These are phyloP conservation scores for Bipolaris victoriae DNA, from an alignment of 2,329 filamentous ascomycete species.

Conservation along the genomic window DNA sequence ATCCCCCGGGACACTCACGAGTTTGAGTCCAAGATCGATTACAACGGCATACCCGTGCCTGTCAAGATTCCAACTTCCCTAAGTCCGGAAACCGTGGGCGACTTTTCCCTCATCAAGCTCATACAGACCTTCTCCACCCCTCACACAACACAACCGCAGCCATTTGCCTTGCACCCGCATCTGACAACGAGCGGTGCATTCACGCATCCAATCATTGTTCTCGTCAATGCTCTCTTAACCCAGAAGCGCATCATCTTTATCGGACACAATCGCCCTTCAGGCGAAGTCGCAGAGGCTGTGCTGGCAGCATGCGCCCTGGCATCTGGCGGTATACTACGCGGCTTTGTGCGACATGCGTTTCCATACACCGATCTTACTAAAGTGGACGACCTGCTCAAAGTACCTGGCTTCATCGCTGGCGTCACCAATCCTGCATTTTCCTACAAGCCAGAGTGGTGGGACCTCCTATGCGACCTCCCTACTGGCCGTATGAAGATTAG, in stretches of 20 bases:
- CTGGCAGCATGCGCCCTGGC: constrained; percentile 93
- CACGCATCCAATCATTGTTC: constrained; percentile 93
- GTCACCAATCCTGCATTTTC: constrained; percentile 98
- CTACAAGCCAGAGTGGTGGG: constrained; percentile 97
- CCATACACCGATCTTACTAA: constrained; percentile 98
- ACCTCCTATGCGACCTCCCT: constrained; percentile 89
- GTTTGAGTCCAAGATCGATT: constrained; percentile 93
- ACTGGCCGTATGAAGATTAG: constrained; percentile 95
- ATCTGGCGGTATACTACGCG: constrained; percentile 87
- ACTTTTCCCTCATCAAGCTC: constrained; percentile 96
- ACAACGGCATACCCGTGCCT: constrained; percentile 95
- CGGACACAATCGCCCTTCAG: constrained; percentile 91
- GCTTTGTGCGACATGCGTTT: constrained; percentile 95
- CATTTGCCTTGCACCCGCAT: constrained; percentile 86
- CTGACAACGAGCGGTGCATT: constrained; percentile 87
- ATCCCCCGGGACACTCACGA: constrained; percentile 95
- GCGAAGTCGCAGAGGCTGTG: constrained; percentile 96
- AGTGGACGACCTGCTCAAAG: constrained; percentile 93
- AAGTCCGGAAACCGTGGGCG: constrained; percentile 93
- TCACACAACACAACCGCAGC: constrained; percentile 81
- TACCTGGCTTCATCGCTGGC: constrained; percentile 95
- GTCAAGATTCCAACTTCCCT: constrained; percentile 95
- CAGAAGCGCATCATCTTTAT: constrained; percentile 97
- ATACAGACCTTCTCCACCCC: constrained; percentile 90
- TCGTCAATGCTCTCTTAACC: constrained; percentile 92